These are phyloP conservation scores for Spergularia marina DNA, from an alignment of 148 eudicot species.

Conservation along the genomic window DNA sequence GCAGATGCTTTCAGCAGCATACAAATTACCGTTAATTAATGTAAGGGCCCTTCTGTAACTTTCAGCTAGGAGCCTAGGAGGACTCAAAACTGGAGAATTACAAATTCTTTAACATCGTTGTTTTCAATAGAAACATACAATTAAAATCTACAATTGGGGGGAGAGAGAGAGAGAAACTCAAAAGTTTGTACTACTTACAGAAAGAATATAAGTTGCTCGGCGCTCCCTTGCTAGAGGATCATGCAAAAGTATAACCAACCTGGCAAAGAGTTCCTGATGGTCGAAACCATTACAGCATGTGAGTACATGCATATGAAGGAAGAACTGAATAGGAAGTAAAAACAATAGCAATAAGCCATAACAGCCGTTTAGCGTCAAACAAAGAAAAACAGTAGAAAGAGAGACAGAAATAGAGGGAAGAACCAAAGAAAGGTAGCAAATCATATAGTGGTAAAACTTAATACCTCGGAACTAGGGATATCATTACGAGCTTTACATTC, in stretches of 20 bases:
- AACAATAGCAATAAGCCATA: not conserved
- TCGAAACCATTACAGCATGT: not conserved
- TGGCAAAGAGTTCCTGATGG: conserved; percentile 86
- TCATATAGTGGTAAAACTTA: not conserved
- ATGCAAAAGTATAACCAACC: conserved; percentile 87
- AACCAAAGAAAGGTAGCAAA: not conserved
- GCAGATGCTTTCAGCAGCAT: not conserved
- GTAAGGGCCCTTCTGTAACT: not conserved
- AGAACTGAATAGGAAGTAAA: not conserved
- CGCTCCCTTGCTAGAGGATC: conserved; percentile 93
- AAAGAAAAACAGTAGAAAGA: not conserved
- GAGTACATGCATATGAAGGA: not conserved
- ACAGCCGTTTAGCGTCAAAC: not conserved
- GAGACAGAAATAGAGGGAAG: not conserved
- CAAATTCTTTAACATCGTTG: conserved; percentile 5
- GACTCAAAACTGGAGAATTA: not conserved
- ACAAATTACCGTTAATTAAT: not conserved
- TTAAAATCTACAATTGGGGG: not conserved
- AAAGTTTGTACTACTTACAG: conserved; percentile 39
- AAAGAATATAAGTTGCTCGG: conserved; percentile 77
- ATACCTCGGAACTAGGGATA: conserved; percentile 88
- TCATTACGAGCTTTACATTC: conserved; percentile 85
- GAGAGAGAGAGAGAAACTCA: not conserved
- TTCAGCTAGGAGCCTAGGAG: not conserved
- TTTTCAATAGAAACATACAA: not conserved